phyloP scores from a whole-genome alignment of 2,329 filamentous ascomycete genomes.

The Botryotinia narcissicola region DNA sequence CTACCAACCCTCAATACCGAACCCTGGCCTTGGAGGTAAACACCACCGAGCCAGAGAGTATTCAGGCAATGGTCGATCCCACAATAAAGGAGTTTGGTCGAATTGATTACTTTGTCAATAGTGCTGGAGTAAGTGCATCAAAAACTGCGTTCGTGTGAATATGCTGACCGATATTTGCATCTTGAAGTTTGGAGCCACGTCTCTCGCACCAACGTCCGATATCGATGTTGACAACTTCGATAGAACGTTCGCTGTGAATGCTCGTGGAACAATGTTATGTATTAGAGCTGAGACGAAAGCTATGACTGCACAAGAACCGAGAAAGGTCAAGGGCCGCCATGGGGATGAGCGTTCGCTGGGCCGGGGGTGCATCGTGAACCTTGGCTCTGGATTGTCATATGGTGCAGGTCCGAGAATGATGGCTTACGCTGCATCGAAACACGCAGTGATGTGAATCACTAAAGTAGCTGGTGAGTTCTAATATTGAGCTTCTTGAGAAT shows the following conservation, averaged over 20 bases:
- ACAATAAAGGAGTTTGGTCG: conserved; percentile 48
- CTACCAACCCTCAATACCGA: conserved; percentile 32
- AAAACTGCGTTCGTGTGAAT: neutral
- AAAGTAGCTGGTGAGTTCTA: conserved; percentile 23
- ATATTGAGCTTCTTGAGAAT: conserved; percentile 15
- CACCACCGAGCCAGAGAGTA: conserved; percentile 26
- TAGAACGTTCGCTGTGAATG: conserved; percentile 39
- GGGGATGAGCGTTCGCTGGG: conserved; percentile 20
- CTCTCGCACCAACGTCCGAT: conserved; percentile 25
- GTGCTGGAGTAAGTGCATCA: conserved; percentile 40
- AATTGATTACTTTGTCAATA: conserved; percentile 54
- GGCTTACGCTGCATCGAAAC: conserved; percentile 34
- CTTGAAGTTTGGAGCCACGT: neutral
- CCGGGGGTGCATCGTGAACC: conserved; percentile 34
- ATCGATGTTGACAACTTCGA: conserved; percentile 30
- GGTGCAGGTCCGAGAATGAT: conserved; percentile 20
- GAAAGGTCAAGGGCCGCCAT: conserved; percentile 25
- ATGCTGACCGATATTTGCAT: neutral
- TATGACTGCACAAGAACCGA: conserved; percentile 36
- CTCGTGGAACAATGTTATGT: conserved; percentile 36
- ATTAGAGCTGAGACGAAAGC: neutral
- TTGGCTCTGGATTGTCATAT: conserved; percentile 30
- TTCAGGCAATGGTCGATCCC: conserved; percentile 33
- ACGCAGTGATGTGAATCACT: conserved; percentile 34
- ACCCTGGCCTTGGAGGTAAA: conserved; percentile 34